Conservation (phyloP, 768 basidiomycete species). For the Agaricus bisporus region DNA sequence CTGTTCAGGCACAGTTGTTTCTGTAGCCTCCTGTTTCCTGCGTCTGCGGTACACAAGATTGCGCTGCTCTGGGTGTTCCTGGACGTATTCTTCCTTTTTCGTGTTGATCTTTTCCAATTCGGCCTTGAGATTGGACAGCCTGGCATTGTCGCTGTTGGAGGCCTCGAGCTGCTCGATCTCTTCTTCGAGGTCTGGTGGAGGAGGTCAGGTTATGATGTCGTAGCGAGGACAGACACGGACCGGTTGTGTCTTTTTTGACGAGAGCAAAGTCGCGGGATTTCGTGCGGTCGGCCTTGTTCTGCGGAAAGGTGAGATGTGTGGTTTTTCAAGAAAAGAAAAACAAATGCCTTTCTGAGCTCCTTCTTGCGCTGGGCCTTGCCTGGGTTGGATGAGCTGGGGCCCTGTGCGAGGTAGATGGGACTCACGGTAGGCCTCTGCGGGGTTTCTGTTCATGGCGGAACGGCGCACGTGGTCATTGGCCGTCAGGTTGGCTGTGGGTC, state of each 20-base stretch:
- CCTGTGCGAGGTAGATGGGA: slow-evolving; percentile 14
- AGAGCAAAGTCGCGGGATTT: slow-evolving; percentile 85
- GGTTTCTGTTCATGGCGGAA: slow-evolving; percentile 79
- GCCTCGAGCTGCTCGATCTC: slow-evolving; percentile 66
- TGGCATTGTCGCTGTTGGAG: slow-evolving; percentile 49
- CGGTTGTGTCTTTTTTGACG: slow-evolving; percentile 90
- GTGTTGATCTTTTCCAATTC: slow-evolving; percentile 78
- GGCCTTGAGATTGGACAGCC: slow-evolving; percentile 62
- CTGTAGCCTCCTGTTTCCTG: slow-evolving; percentile 33
- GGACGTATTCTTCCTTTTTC: slow-evolving; percentile 89
- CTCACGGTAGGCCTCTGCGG: slow-evolving; percentile 90
- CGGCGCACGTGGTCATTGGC: slow-evolving; percentile 23
- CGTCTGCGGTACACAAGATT: slow-evolving; percentile 70
- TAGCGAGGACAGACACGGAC: slow-evolving; percentile 29
- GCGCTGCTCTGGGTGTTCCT: slow-evolving; percentile 89
- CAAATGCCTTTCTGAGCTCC: slow-evolving; percentile 83
- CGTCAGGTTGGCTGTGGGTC: too few relatives aligned
- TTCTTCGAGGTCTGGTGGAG: slow-evolving; percentile 63
- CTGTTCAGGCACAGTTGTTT: slow-evolving; percentile 21
- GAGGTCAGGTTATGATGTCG: neutral
- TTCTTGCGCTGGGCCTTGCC: slow-evolving; percentile 92
- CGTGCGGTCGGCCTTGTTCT: slow-evolving; percentile 85
- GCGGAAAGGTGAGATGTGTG: slow-evolving; percentile 31
- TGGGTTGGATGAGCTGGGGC: slow-evolving; percentile 24
- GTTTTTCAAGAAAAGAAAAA: too few relatives aligned